phyloP scores from a whole-genome alignment of 768 basidiomycete species.

The Mycena olivaceomarginata region DNA sequence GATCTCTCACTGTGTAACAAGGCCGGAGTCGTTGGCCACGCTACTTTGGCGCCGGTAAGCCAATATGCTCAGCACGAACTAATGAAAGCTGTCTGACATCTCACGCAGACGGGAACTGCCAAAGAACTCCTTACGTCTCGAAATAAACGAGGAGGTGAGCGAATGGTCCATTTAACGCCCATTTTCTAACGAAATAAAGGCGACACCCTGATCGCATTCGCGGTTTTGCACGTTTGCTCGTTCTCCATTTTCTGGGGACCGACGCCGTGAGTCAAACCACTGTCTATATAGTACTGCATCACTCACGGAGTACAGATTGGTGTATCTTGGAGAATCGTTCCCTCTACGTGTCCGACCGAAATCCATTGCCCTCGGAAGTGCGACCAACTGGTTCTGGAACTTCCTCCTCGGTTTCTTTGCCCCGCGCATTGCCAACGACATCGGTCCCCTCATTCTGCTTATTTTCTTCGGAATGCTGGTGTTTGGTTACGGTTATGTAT shows the following conservation, averaged over 20 bases:
- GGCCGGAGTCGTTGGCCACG: slow-evolving; percentile 86
- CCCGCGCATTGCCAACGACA: slow-evolving; percentile 77
- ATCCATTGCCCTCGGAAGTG: slow-evolving; percentile 85
- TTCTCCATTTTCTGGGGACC: slow-evolving; percentile 88
- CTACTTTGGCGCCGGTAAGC: slow-evolving; percentile 69
- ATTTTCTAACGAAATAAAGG: slow-evolving; percentile 56
- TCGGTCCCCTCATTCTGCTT: slow-evolving; percentile 84
- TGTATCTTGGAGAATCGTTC: slow-evolving; percentile 88
- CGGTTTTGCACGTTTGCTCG: slow-evolving; percentile 84
- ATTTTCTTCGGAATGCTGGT: slow-evolving; percentile 87
- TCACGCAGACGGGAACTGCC: slow-evolving; percentile 60
- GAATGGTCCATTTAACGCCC: slow-evolving; percentile 9
- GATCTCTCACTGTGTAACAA: slow-evolving; percentile 44
- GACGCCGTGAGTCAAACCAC: slow-evolving; percentile 65
- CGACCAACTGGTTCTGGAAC: slow-evolving; percentile 84
- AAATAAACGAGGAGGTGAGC: slow-evolving; percentile 71
- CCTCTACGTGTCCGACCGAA: slow-evolving; percentile 88
- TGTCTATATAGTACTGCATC: neutral
- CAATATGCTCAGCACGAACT: neutral
- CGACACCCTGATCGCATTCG: slow-evolving; percentile 83
- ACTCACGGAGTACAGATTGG: slow-evolving; percentile 65
- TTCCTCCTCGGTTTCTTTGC: slow-evolving; percentile 85
- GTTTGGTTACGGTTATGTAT: slow-evolving; percentile 84
- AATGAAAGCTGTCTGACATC: neutral
- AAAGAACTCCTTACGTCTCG: slow-evolving; percentile 67